Base-by-base conservation (phyloP, 2,329 filamentous ascomycete genomes). In the Exophiala sp. region DNA sequence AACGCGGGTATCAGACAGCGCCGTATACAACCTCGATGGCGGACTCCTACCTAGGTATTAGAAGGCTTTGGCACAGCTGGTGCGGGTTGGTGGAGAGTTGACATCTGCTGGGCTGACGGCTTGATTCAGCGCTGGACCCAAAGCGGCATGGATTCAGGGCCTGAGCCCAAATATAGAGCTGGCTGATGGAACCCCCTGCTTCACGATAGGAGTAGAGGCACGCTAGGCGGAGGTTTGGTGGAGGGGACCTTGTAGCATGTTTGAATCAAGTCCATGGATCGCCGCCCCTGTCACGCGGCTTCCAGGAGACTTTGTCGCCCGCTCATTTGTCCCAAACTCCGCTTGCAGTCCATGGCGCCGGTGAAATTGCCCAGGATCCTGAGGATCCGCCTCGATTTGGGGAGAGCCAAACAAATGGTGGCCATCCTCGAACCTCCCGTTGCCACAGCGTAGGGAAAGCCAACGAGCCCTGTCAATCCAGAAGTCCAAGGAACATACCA, bases 291-390 rank as follows among this genome's bases (percentile, higher is more conserved):
- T 52, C 39, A 41, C 21, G 14, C 49, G 37, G 29, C 37, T 38
- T 29, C 35, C 43, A 43, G 35, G 38, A 43, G 29, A 18, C n/a
- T 27, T 34, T 45, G 24, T 27, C 44, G 38, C 43, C 40, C 42
- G 50, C 43, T 56, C 46, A 56, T 56, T 56, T 45, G 53, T 53
- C 46, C 42, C 49, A 49, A 53, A 56, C 46, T 56, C 53, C 53
- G 53, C 47, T 46, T 14, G 18, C 22, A 49, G 34, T 37, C 30
- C 41, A 49, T 27, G 38, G 27, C 34, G 45, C 46, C 43, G 47
- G 49, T 22, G 46, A 50, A 50, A 56, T 52, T 50, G 40, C 24
- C 39, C 38, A 42, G 46, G 43, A 51, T 43, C 18, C 29, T 32
- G 22, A 27, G 43, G 43, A 47, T 45, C 44, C 40, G 44, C 40